A percentile compares a stretch with the other conserved stretches of the same genome.
These are phyloP conservation scores for Leccinum rimulosum DNA, from an alignment of 768 basidiomycete genomes.

Conservation along the genomic window DNA sequence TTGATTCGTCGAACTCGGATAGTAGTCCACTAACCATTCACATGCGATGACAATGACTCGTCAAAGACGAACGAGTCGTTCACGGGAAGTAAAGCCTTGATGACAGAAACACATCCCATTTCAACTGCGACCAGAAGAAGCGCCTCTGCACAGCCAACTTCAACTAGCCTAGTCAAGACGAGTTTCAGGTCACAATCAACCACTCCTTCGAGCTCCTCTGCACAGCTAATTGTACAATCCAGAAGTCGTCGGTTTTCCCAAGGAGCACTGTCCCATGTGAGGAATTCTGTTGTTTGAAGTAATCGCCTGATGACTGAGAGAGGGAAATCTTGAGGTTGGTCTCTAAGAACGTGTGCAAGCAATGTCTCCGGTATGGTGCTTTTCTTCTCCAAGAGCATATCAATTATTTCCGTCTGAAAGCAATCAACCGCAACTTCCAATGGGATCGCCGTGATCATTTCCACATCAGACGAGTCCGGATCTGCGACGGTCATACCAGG, in stretches of 20 bases:
- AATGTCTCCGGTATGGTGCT: neutral
- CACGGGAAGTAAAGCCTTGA: neutral
- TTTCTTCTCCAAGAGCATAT: neutral
- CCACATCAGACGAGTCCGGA: neutral
- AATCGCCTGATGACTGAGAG: neutral
- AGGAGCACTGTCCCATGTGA: neutral
- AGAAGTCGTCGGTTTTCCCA: neutral
- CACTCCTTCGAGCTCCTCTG: neutral
- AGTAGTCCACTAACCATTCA: neutral
- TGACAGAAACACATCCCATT: neutral
- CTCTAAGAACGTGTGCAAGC: neutral
- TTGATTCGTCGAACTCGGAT: neutral
- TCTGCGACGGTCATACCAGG: neutral
- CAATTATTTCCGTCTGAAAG: neutral
- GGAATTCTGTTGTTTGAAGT: slow-evolving; percentile 1
- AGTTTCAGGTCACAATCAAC: neutral
- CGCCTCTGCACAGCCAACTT: neutral
- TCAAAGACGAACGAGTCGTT: neutral
- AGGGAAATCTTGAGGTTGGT: neutral
- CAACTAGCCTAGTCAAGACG: neutral
- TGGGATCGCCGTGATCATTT: neutral
- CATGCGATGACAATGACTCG: too few relatives aligned
- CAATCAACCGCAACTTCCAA: neutral
- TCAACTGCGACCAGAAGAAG: slow-evolving; percentile 6
- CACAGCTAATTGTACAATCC: too few relatives aligned